phyloP scores from a whole-genome alignment of 176 grass and related monocot genomes.

The Oryza glaberrima region DNA sequence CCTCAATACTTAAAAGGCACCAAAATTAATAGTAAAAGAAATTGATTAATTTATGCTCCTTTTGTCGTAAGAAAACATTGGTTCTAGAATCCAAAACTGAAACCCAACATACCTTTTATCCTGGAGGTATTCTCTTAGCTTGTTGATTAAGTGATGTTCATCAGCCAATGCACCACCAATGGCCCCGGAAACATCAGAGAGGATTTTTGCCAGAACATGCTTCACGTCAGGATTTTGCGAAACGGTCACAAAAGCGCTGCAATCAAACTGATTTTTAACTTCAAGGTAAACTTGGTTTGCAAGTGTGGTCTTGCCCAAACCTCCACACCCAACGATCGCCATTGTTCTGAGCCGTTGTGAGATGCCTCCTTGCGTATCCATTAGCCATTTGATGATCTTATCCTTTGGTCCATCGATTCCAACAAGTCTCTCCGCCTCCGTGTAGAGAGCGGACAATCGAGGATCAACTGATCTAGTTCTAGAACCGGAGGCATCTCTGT shows the following conservation, averaged over 20 bases:
- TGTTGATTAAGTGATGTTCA: not conserved
- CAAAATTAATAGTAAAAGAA: too few relatives aligned
- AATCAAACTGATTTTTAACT: not conserved
- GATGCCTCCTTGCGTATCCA: not conserved
- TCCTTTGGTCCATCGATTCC: not conserved
- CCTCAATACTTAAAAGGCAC: too few relatives aligned
- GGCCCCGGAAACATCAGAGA: not conserved
- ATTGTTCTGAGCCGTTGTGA: not conserved
- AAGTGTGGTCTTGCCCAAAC: not conserved
- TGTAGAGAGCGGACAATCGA: not conserved
- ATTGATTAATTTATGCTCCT: too few relatives aligned
- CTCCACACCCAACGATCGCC: not conserved
- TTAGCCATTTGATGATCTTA: not conserved
- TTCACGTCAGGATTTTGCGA: not conserved
- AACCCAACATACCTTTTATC: not conserved
- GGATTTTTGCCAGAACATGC: not conserved
- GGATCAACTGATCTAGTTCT: not conserved
- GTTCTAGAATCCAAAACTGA: too few relatives aligned
- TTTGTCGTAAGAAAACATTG: too few relatives aligned
- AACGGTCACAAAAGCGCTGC: not conserved
- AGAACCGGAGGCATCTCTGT: too few relatives aligned
- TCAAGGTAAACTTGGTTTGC: not conserved
- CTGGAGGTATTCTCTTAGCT: slow-evolving; percentile 1
- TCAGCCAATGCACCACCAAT: not conserved
- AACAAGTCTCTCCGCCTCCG: not conserved